Evolutionary conservation across 1,284 basidiomycete genomes (phyloP).

Genomic region (Apiotrichum domesticum): DNA sequence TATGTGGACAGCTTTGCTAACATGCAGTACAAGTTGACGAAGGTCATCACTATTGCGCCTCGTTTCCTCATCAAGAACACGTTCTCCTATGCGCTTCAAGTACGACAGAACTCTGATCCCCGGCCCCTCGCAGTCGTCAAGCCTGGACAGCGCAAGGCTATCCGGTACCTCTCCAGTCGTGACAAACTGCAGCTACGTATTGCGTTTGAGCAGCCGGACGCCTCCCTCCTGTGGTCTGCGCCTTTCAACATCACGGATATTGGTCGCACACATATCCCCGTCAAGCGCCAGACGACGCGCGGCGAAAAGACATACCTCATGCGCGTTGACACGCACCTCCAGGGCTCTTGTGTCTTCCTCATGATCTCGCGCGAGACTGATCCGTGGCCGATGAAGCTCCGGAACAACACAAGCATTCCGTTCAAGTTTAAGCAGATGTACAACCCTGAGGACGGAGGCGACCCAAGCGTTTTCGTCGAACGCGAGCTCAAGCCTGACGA

Average conservation of each 20-base stretch:
- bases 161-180: slow-evolving; percentile 61
- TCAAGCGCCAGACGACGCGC: slow-evolving; percentile 50
- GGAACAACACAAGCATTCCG: slow-evolving; percentile 76
- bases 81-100: slow-evolving; percentile 61
- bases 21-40: slow-evolving; percentile 77
- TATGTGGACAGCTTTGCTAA: neutral
- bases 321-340: slow-evolving; percentile 74
- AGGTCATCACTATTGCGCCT: slow-evolving; percentile 87
- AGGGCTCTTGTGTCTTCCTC: slow-evolving; percentile 85
- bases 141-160: slow-evolving; percentile 63
- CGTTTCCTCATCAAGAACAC: slow-evolving; percentile 87
- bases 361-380: slow-evolving; percentile 61
- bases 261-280: slow-evolving; percentile 66
- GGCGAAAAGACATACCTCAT: slow-evolving; percentile 57
- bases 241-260: slow-evolving; percentile 91
- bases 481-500: slow-evolving; percentile 23
- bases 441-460: slow-evolving; percentile 38
- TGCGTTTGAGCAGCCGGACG: slow-evolving; percentile 75
- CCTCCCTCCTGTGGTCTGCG: slow-evolving; percentile 64
- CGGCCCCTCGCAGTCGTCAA: slow-evolving; percentile 51
- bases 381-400: slow-evolving; percentile 83
- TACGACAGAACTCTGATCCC: slow-evolving; percentile 73
- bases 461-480: slow-evolving; percentile 41
- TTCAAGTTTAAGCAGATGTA: slow-evolving; percentile 66
- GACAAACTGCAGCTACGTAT: slow-evolving; percentile 67